Percentiles rank a stretch among this genome's conserved stretches.
Evolutionary conservation across 2,329 filamentous ascomycete genomes (phyloP).

Genomic region (Scedosporium apiospermum): DNA sequence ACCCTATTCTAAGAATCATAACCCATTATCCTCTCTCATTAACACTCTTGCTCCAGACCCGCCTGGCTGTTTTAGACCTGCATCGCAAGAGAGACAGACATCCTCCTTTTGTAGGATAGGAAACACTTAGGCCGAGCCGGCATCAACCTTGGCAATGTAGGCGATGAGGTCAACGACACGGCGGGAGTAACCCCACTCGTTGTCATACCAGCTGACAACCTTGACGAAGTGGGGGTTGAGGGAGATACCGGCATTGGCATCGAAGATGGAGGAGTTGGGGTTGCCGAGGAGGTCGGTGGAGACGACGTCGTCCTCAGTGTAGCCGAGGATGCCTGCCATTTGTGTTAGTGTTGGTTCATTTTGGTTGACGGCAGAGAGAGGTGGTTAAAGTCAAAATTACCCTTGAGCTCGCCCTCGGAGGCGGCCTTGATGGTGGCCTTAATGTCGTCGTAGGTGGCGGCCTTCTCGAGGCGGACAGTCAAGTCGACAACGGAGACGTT

Average conservation of each 20-base stretch:
- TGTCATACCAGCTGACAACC: constrained; percentile 97
- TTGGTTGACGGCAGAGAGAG: background rate
- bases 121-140: constrained; percentile 32
- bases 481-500: constrained; percentile 99
- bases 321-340: constrained; percentile 66
- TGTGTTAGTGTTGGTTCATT: constrained; percentile 9
- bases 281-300: constrained; percentile 91
- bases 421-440: constrained; percentile 86
- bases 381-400: background rate
- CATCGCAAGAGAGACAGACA: background rate
- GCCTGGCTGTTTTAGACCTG: background rate
- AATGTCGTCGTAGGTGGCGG: constrained; percentile 81
- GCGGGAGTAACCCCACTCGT: constrained; percentile 99
- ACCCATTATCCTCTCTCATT: background rate
- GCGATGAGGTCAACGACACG: constrained; percentile 76
- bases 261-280: constrained; percentile 92
- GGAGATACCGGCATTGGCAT: constrained; percentile 97
- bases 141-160: constrained; percentile 73
- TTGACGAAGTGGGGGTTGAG: constrained; percentile 99
- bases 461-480: constrained; percentile 89
- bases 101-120: no score
- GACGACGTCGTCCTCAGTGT: constrained; percentile 96
- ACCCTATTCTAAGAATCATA: background rate
- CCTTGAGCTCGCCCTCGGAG: constrained; percentile 26
- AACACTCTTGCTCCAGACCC: background rate